Evolutionary conservation across 2,329 filamentous ascomycete genomes (phyloP), one percentile per base, ranked within the genome.

Genomic region (Fusarium sp.): DNA sequence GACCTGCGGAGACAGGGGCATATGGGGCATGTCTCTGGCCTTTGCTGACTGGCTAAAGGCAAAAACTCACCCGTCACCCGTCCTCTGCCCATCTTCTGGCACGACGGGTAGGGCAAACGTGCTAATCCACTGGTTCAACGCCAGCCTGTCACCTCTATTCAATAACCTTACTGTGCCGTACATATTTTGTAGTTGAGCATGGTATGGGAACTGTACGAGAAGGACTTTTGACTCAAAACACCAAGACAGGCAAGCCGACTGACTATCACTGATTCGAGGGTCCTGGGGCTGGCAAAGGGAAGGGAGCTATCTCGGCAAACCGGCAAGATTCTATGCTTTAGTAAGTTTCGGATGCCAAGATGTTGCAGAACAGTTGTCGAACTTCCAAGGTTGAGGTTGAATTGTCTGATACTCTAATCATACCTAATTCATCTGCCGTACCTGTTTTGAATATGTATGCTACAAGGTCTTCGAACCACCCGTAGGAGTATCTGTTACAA

Each of bases 11-110:
- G 60, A 45, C 24, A 51, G 54, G 45, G 60, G 41, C 51, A 44
- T 20, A 52, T 27, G 32, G 41, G 56, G 25, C 54, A 66, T 66
- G 63, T 66, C 63, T 66, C 40, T 61, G 47, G 42, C 29, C 55
- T 30, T 29, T 20, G 59, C 24, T 47, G 47, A 66, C 63, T 66
- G 63, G 63, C 25, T 30, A 57, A 29, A 34, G n/a, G n/a, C 24
- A 47, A 57, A 47, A 48, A 29, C 61, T 59, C 53, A 41, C 54
- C 61, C 47, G 54, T 66, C 42, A 56, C 40, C 41, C 42, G 51
- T 60, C 32, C 27, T 40, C 45, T 62, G 45, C 45, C 27, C 34
- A 45, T 42, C 54, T 45, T 51, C 37, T 61, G 59, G 37, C 54
- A 57, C 11, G 58, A 66, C 61, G 42, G 55, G 55, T 61, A 66